These are phyloP conservation scores for Metarhizium anisopliae DNA, from an alignment of 2,329 filamentous ascomycete species.

Conservation along the genomic window DNA sequence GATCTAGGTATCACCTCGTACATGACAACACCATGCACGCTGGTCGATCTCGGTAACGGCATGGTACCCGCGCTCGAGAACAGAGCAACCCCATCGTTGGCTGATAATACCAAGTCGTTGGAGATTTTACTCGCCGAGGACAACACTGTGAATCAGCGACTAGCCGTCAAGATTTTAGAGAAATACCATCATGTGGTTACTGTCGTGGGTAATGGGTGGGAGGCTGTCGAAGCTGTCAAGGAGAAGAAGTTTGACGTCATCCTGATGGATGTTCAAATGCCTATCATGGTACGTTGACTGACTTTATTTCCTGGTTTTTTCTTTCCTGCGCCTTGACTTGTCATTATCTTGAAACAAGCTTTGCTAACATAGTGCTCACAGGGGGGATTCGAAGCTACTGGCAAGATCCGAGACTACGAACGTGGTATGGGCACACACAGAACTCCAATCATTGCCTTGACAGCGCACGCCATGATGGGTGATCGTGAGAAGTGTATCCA, in stretches of 20 bases:
- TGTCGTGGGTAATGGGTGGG: conserved; percentile 89
- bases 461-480: conserved; percentile 96
- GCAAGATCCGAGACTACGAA: conserved; percentile 94
- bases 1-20: conserved; percentile 98
- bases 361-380: conserved; percentile 31
- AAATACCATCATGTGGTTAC: conserved; percentile 92
- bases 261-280: conserved; percentile 99
- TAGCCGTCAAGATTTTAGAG: conserved; percentile 93
- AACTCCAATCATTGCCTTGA: conserved; percentile 93
- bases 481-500: conserved; percentile 97
- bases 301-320: background rate
- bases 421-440: conserved; percentile 68
- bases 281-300: conserved; percentile 70
- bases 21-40: conserved; percentile 92
- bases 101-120: conserved; percentile 91
- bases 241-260: conserved; percentile 91
- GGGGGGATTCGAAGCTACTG: conserved; percentile 95
- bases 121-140: conserved; percentile 94
- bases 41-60: conserved; percentile 90
- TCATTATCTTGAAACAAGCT: background rate
- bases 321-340: background rate
- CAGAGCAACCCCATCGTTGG: conserved; percentile 79
- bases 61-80: conserved; percentile 95
- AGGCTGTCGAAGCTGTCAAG: conserved; percentile 88
- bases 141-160: conserved; percentile 91